A percentile compares a stretch with the other conserved stretches of the same genome.
Conservation (phyloP, 2,329 filamentous ascomycete species). For the Thyridium curvatum region DNA sequence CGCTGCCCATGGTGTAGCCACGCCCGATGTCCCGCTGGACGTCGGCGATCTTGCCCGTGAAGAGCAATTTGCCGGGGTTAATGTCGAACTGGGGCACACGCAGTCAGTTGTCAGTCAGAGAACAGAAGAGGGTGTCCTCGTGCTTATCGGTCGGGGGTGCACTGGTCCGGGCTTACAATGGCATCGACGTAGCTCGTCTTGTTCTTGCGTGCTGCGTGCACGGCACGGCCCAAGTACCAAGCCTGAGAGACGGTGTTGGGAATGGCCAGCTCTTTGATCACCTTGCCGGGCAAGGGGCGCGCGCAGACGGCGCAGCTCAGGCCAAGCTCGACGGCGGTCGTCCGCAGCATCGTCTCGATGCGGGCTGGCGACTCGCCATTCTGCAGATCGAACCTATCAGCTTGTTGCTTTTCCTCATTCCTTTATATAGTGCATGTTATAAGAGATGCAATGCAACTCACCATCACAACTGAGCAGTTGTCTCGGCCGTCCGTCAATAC, state of each 20-base stretch:
- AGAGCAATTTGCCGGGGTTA: too few species aligned
- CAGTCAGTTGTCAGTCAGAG: too few species aligned
- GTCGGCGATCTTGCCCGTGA: constrained; percentile 30
- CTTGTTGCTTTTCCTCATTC: too few species aligned
- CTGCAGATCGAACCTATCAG: too few species aligned
- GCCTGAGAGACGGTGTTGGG: constrained; percentile 25
- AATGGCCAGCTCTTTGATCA: constrained; percentile 30
- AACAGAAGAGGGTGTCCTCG: too few species aligned
- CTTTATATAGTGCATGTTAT: too few species aligned
- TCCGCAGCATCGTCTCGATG: constrained; percentile 27
- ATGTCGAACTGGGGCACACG: too few species aligned
- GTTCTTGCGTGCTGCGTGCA: constrained; percentile 19
- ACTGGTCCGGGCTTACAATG: constrained; percentile 7
- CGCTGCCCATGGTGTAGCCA: constrained; percentile 33
- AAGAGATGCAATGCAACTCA: constrained; percentile 9
- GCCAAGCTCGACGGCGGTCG: constrained; percentile 29
- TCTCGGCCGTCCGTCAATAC: constrained; percentile 28
- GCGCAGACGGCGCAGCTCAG: constrained; percentile 27
- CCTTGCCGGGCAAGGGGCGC: constrained; percentile 28
- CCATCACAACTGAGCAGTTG: constrained; percentile 26
- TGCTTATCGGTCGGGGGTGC: too few species aligned
- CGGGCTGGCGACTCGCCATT: constrained; percentile 21
- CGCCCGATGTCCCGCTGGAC: constrained; percentile 28
- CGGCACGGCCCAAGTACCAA: constrained; percentile 24
- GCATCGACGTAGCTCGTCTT: constrained; percentile 21